phyloP scores from a whole-genome alignment of 352 stramenopile species.

The Phytopythium helicoides region DNA sequence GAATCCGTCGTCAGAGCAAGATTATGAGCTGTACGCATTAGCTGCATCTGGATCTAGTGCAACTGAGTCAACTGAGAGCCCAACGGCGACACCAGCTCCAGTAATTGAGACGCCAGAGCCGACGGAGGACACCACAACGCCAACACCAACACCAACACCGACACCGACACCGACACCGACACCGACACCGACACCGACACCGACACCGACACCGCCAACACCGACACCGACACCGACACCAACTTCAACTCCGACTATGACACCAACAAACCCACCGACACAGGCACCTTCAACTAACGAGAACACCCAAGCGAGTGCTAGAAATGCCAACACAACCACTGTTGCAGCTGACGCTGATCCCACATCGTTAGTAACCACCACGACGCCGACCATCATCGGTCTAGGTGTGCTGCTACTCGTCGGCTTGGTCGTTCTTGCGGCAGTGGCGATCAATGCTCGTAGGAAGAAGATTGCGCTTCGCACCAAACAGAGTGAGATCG shows the following conservation, averaged over 20 bases:
- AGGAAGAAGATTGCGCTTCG: conserved; percentile 2
- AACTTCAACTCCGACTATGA: conserved; percentile 10
- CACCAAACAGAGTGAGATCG: conserved; percentile 1
- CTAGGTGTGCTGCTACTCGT: conserved; percentile 1
- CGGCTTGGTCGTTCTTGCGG: background rate
- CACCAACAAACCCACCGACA: conserved; percentile 4
- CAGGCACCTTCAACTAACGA: conserved; percentile 9
- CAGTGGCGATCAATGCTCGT: background rate
- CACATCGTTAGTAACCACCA: background rate
- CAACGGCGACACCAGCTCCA: conserved; percentile 5
- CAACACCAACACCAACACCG: too few species aligned
- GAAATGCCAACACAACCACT: background rate
- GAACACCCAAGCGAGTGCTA: background rate
- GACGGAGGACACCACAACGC: background rate
- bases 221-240: conserved; percentile 7
- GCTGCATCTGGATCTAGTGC: conserved; percentile 4
- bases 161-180: too few species aligned
- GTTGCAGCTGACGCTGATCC: background rate
- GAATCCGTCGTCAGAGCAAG: background rate
- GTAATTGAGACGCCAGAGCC: background rate
- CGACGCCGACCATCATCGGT: conserved; percentile 1
- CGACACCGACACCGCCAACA: too few species aligned
- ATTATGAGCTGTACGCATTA: background rate
- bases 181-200: too few species aligned
- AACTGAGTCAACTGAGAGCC: background rate